These are phyloP conservation scores for Hygrophorus russula DNA, from an alignment of 768 basidiomycete genomes.

Conservation along the genomic window DNA sequence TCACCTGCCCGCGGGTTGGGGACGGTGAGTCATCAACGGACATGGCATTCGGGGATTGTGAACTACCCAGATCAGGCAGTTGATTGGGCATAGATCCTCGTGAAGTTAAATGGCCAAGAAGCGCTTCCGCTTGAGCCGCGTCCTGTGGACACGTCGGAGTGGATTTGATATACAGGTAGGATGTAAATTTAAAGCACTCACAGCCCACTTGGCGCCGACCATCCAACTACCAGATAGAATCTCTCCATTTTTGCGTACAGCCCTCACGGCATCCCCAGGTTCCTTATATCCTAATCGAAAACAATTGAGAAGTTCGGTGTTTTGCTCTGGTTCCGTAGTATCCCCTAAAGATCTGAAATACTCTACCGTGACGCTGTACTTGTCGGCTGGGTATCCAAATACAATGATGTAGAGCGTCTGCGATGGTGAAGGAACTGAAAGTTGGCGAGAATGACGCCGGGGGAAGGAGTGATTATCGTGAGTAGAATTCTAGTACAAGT, in stretches of 20 bases:
- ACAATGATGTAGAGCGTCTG: conserved; percentile 60
- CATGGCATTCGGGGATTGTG: conserved; percentile 29
- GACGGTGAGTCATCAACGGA: conserved; percentile 30
- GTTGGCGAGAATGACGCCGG: conserved; percentile 20
- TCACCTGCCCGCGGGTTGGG: conserved; percentile 6
- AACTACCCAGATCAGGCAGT: conserved; percentile 8
- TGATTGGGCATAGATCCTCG: conserved; percentile 12
- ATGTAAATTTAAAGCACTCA: conserved; percentile 26
- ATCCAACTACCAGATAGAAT: conserved; percentile 66
- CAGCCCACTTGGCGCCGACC: conserved; percentile 82
- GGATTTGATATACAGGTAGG: conserved; percentile 1
- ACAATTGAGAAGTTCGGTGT: conserved; percentile 65
- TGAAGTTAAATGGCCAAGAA: conserved; percentile 30
- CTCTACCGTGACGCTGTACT: conserved; percentile 58
- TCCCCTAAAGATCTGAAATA: conserved; percentile 69
- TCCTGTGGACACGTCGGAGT: conserved; percentile 32
- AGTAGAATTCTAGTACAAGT: conserved; percentile 21
- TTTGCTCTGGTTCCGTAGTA: conserved; percentile 55
- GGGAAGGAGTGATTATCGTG: conserved; percentile 29
- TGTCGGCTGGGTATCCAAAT: conserved; percentile 83
- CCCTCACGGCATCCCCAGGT: conserved; percentile 63
- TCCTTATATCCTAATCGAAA: conserved; percentile 70
- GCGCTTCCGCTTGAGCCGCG: conserved; percentile 41
- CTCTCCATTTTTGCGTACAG: conserved; percentile 77
- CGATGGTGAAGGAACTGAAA: conserved; percentile 17